Percentiles rank a stretch among this genome's conserved stretches.
Evolutionary conservation across 2,329 filamentous ascomycete genomes (phyloP).

Genomic region (Elsinoe batatas): DNA sequence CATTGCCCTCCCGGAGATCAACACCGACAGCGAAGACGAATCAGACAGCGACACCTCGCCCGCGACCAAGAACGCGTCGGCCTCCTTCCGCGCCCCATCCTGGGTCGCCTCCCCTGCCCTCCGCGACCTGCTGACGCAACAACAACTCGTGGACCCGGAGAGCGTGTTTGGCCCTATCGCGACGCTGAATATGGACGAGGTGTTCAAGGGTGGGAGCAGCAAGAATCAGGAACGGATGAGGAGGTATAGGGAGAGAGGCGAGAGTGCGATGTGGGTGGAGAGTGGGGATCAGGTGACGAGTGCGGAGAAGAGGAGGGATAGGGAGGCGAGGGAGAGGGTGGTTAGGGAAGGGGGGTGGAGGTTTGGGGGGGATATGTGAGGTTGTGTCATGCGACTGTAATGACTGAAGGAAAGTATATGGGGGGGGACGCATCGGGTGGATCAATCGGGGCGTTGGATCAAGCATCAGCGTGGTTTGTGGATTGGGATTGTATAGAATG

Average conservation of each 20-base stretch:
- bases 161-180: constrained; percentile 80
- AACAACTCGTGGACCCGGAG: constrained; percentile 78
- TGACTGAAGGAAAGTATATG: not conserved
- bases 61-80: constrained; percentile 35
- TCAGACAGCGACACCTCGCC: constrained; percentile 46
- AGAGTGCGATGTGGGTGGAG: constrained; percentile 85
- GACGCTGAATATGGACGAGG: constrained; percentile 89
- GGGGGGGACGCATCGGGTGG: not conserved
- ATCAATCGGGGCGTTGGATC: not conserved
- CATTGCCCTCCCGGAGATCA: constrained; percentile 89
- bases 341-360: constrained; percentile 78
- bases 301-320: constrained; percentile 73
- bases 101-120: constrained; percentile 89
- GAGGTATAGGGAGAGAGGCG: constrained; percentile 83
- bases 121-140: constrained; percentile 61
- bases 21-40: constrained; percentile 87
- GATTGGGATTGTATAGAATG: not conserved
- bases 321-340: constrained; percentile 68
- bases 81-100: constrained; percentile 55
- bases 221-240: constrained; percentile 77
- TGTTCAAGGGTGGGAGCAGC: constrained; percentile 54
- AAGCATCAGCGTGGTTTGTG: not conserved
- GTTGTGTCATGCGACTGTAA: not conserved
- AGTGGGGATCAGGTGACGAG: constrained; percentile 67
- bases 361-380: constrained; percentile 34